These are phyloP conservation scores for Kockiozyma suomiensis DNA, from an alignment of 805 yeast genomes.

Conservation along the genomic window DNA sequence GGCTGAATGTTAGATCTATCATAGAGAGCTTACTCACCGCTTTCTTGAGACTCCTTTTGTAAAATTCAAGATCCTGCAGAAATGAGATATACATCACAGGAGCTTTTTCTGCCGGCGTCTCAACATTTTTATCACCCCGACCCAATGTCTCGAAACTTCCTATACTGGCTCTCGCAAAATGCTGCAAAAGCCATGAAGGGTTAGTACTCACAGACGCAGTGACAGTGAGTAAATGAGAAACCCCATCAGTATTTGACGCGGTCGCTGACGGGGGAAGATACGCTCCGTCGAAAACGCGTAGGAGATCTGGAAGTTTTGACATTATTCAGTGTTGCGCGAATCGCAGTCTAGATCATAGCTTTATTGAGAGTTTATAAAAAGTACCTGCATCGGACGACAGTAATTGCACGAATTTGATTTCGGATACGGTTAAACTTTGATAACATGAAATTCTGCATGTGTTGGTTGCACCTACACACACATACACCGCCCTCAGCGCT, in stretches of 20 bases:
- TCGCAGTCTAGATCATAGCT: too few relatives aligned
- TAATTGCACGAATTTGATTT: too few relatives aligned
- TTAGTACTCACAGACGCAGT: constrained; percentile 12
- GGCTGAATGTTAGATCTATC: not conserved
- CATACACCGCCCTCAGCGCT: too few relatives aligned
- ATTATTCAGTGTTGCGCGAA: not conserved
- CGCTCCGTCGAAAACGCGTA: constrained; percentile 25
- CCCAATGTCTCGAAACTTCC: not conserved
- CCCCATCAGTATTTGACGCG: not conserved
- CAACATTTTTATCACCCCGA: not conserved
- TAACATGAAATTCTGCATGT: too few relatives aligned
- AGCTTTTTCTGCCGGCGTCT: not conserved
- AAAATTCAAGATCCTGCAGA: constrained; percentile 19
- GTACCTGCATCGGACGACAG: too few relatives aligned
- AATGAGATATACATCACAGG: constrained; percentile 26
- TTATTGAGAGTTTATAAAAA: too few relatives aligned
- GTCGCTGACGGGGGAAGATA: constrained; percentile 6
- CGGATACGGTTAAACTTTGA: too few relatives aligned
- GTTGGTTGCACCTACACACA: too few relatives aligned
- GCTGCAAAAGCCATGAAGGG: constrained; percentile 29
- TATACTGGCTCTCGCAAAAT: constrained; percentile 10
- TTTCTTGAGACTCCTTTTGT: constrained; percentile 14
- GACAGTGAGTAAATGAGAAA: constrained; percentile 9
- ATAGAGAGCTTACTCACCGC: constrained; percentile 3
- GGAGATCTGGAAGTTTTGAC: constrained; percentile 18